These are phyloP conservation scores for Dispira simplex DNA, from an alignment of 192 early-diverging fungal species.

Conservation along the genomic window DNA sequence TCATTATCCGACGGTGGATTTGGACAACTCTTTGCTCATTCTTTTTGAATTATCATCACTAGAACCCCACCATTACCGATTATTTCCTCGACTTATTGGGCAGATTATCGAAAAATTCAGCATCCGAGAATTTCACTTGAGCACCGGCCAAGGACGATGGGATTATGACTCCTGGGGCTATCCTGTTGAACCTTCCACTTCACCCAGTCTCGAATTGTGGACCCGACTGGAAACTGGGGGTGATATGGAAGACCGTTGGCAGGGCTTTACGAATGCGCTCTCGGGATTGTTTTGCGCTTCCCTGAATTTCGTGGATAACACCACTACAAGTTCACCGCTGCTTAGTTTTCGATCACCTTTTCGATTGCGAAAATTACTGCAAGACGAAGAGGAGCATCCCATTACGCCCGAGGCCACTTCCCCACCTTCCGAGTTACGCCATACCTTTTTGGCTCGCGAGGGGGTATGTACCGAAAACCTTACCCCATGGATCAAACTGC, in stretches of 20 bases:
- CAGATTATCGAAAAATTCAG: constrained; percentile 61
- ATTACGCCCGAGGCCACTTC: background rate
- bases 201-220: background rate
- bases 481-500: constrained; percentile 90
- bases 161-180: constrained; percentile 64
- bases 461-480: constrained; percentile 96
- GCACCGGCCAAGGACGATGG: constrained; percentile 87
- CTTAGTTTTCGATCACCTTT: constrained; percentile 24
- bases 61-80: constrained; percentile 47
- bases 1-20: too few relatives aligned
- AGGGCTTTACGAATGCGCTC: constrained; percentile 73
- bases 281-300: constrained; percentile 95
- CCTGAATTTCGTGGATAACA: constrained; percentile 79
- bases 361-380: background rate
- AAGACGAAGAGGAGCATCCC: background rate
- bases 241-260: constrained; percentile 55
- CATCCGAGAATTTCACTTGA: constrained; percentile 67
- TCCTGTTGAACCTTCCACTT: constrained; percentile 18
- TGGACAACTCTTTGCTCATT: too few relatives aligned
- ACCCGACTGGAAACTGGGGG: background rate
- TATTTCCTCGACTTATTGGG: constrained; percentile 73
- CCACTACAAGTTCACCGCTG: constrained; percentile 41
- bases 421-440: constrained; percentile 33
- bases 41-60: too few relatives aligned
- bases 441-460: constrained; percentile 75